phyloP scores from a whole-genome alignment of 78 protist genomes.

The Polysphondylium violaceum region DNA sequence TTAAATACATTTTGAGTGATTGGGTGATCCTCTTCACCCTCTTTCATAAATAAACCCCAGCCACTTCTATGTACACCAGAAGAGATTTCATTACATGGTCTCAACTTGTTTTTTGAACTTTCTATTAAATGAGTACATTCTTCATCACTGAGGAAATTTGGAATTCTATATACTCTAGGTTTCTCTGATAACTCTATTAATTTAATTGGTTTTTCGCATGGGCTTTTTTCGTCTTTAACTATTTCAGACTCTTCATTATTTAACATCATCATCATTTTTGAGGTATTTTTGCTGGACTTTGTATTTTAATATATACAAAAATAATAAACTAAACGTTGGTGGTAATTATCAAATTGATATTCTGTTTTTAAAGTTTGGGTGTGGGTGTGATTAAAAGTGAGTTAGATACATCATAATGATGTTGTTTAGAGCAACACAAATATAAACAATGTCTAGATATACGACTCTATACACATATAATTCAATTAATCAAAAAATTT shows the following conservation, averaged over 20 bases:
- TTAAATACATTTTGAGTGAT: conserved; percentile 44
- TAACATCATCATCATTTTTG: conserved; percentile 74
- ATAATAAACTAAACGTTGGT: too few species aligned
- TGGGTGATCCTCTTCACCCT: conserved; percentile 78
- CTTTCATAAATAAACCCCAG: conserved; percentile 77
- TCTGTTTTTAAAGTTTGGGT: too few species aligned
- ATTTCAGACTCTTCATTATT: conserved; percentile 50
- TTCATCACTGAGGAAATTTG: conserved; percentile 50
- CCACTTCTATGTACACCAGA: conserved; percentile 76
- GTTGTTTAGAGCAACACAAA: too few species aligned
- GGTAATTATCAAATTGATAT: too few species aligned
- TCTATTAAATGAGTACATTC: conserved; percentile 70
- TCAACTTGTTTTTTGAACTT: conserved; percentile 42
- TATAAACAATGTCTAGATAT: too few species aligned
- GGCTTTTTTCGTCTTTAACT: conserved; percentile 12
- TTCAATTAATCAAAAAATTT: too few species aligned
- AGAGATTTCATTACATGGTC: conserved; percentile 80
- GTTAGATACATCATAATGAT: too few species aligned
- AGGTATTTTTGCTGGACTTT: too few species aligned
- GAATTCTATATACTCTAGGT: conserved; percentile 72
- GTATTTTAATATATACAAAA: too few species aligned
- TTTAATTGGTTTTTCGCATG: conserved; percentile 25
- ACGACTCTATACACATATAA: too few species aligned
- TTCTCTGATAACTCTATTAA: conserved; percentile 36
- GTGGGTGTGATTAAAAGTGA: too few species aligned